phyloP scores from a whole-genome alignment of 768 basidiomycete genomes.

The Suillus bovinus region DNA sequence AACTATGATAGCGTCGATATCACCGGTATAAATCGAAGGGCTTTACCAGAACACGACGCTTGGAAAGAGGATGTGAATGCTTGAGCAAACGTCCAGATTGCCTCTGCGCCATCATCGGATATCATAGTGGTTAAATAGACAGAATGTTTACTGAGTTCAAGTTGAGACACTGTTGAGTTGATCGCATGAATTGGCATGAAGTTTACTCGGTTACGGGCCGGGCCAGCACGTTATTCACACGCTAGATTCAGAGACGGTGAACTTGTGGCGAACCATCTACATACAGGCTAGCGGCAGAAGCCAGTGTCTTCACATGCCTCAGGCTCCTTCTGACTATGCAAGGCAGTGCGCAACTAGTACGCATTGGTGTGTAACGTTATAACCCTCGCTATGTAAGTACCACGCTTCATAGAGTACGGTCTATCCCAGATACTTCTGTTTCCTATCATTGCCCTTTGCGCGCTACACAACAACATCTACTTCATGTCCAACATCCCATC shows the following conservation, averaged over 20 bases:
- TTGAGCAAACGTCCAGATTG: constrained; percentile 32
- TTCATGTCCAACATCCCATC: not conserved
- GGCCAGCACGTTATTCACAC: too few species aligned
- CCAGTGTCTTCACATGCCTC: too few species aligned
- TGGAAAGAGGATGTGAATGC: constrained; percentile 29
- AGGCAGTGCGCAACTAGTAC: not conserved
- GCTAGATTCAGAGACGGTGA: too few species aligned
- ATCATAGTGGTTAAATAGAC: not conserved
- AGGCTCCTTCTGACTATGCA: not conserved
- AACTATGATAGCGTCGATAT: constrained; percentile 16
- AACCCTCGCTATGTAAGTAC: not conserved
- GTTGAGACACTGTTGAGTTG: too few species aligned
- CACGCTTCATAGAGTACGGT: not conserved
- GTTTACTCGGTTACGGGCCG: too few species aligned
- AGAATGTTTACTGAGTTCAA: too few species aligned
- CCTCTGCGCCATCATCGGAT: constrained; percentile 13
- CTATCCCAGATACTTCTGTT: not conserved
- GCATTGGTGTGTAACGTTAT: not conserved
- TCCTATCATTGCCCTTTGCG: not conserved
- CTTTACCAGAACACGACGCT: constrained; percentile 25
- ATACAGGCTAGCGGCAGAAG: too few species aligned
- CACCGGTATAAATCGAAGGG: constrained; percentile 7
- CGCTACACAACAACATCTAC: too few species aligned
- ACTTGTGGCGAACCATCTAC: too few species aligned
- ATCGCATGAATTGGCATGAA: too few species aligned